Evolutionary conservation across 192 early-diverging fungal genomes (phyloP).

Genomic region (Gamsiella multidivaricata): DNA sequence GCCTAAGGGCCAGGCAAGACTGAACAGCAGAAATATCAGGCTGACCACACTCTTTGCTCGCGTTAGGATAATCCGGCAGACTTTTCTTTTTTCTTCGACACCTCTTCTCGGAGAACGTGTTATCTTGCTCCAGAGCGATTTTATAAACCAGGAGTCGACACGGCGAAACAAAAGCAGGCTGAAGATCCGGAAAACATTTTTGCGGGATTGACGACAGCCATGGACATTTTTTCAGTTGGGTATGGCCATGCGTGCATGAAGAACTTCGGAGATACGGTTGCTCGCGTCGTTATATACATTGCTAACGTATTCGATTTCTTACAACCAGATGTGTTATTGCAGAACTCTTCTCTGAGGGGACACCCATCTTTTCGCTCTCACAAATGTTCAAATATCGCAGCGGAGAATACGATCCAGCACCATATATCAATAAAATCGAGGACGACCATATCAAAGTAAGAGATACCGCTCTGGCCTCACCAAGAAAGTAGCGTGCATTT

Average conservation of each 20-base stretch:
- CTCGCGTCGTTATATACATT: no score
- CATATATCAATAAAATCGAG: slow-evolving; percentile 84
- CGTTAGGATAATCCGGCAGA: slow-evolving; percentile 94
- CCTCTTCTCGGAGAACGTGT: slow-evolving; percentile 87
- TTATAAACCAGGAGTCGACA: slow-evolving; percentile 77
- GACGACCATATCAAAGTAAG: slow-evolving; percentile 78
- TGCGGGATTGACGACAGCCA: slow-evolving; percentile 73
- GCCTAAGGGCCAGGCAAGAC: background rate
- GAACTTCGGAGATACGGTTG: no score
- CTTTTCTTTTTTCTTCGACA: slow-evolving; percentile 97
- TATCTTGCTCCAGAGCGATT: slow-evolving; percentile 97
- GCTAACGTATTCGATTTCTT: background rate
- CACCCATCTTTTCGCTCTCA: slow-evolving; percentile 90
- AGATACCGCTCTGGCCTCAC: no score
- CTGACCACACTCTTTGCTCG: no score
- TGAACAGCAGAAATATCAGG: no score
- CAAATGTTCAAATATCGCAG: slow-evolving; percentile 91
- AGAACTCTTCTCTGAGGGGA: slow-evolving; percentile 94
- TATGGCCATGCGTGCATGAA: slow-evolving; percentile 27
- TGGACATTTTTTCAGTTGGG: slow-evolving; percentile 97
- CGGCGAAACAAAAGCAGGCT: slow-evolving; percentile 55
- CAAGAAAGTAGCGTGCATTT: background rate
- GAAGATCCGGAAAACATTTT: slow-evolving; percentile 37
- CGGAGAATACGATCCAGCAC: slow-evolving; percentile 77
- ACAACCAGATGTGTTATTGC: slow-evolving; percentile 79